Evolutionary conservation across 148 eudicot genomes (phyloP).

Genomic region (Rhododendron kiyosumense): DNA sequence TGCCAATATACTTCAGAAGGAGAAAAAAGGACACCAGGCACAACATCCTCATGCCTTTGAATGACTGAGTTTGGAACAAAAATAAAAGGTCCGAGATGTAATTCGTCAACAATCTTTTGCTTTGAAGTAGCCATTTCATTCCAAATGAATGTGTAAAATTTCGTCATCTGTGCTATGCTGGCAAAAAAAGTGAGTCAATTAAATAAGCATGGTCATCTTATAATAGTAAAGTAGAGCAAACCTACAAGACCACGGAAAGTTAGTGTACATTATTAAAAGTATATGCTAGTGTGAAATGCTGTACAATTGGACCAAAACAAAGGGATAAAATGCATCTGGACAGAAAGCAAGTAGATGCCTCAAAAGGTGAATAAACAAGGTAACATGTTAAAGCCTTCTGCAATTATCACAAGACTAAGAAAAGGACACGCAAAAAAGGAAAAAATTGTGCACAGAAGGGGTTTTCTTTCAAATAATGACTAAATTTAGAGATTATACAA

Average conservation of each 20-base stretch:
- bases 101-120: slow-evolving; percentile 43
- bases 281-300: neutral
- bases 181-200: slow-evolving; percentile 7
- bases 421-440: neutral
- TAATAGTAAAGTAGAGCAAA: neutral
- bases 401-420: neutral
- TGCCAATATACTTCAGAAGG: slow-evolving; percentile 80
- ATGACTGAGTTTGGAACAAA: slow-evolving; percentile 55
- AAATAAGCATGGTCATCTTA: slow-evolving; percentile 12
- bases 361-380: neutral
- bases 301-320: neutral
- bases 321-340: neutral
- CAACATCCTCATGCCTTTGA: slow-evolving; percentile 49
- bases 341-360: neutral
- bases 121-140: slow-evolving; percentile 55
- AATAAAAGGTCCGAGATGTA: slow-evolving; percentile 62
- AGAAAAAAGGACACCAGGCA: slow-evolving; percentile 55
- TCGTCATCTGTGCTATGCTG: slow-evolving; percentile 89
- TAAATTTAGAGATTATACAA: neutral
- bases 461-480: neutral
- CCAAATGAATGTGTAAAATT: slow-evolving; percentile 65
- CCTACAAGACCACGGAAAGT: neutral
- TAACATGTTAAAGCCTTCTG: neutral
- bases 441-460: neutral
- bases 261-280: neutral